Evolutionary conservation across 257 asterid species (phyloP).

Genomic region (Solanum sitiens): DNA sequence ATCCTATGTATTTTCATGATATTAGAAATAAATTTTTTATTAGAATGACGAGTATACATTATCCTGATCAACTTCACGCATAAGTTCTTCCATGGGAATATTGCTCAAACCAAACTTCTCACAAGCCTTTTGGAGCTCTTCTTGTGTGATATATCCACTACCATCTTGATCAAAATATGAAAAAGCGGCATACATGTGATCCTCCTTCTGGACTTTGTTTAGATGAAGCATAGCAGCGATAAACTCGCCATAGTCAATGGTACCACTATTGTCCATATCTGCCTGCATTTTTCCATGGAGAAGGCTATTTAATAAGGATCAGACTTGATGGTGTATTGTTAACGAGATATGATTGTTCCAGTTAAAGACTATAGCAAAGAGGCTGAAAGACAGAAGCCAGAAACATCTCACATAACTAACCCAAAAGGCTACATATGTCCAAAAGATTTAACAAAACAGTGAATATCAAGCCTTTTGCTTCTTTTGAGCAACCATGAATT

Average conservation of each 20-base stretch:
- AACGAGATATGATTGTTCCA: background rate
- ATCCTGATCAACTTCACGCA: constrained; percentile 36
- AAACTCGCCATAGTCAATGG: constrained; percentile 38
- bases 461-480: background rate
- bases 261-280: constrained; percentile 36
- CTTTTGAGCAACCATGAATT: background rate
- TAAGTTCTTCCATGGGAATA: constrained; percentile 29
- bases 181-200: constrained; percentile 37
- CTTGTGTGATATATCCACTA: constrained; percentile 36
- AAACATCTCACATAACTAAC: background rate
- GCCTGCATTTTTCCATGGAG: constrained; percentile 18
- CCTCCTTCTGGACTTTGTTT: constrained; percentile 35
- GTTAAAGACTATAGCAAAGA: background rate
- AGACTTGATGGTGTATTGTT: background rate
- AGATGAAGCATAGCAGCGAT: constrained; percentile 41
- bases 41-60: constrained; percentile 7
- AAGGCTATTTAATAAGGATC: background rate
- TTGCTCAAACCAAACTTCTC: constrained; percentile 27
- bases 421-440: background rate
- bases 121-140: constrained; percentile 37
- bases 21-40: background rate
- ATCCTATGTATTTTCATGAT: background rate
- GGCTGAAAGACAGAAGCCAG: background rate
- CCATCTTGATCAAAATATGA: constrained; percentile 43
- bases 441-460: background rate